A percentile compares a stretch with the other conserved stretches of the same genome.
Evolutionary conservation across 2,329 filamentous ascomycete species (phyloP).

Genomic region (Fusarium sterilihyphosum): DNA sequence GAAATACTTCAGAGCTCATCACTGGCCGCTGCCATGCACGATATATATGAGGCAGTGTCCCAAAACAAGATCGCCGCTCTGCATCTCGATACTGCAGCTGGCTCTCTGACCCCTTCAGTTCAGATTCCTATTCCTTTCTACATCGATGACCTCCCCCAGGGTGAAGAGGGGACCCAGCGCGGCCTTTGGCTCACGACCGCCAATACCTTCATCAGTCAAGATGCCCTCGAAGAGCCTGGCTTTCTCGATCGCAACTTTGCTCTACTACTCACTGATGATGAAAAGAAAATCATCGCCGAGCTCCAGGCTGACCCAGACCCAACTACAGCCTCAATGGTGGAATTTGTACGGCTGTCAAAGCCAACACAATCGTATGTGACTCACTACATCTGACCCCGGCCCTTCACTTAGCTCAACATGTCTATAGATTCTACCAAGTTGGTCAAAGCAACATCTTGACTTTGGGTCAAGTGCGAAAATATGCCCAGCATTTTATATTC

Average conservation of each 20-base stretch:
- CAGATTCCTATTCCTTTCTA: slow-evolving; percentile 75
- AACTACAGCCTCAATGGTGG: slow-evolving; percentile 79
- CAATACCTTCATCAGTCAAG: slow-evolving; percentile 76
- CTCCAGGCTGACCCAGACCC: slow-evolving; percentile 82
- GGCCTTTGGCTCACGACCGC: slow-evolving; percentile 90
- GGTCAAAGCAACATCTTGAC: slow-evolving; percentile 77
- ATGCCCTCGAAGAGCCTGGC: slow-evolving; percentile 71
- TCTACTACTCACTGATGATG: slow-evolving; percentile 84
- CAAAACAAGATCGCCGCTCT: slow-evolving; percentile 87
- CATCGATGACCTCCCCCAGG: slow-evolving; percentile 76
- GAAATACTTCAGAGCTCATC: slow-evolving; percentile 78
- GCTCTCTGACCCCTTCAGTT: slow-evolving; percentile 68
- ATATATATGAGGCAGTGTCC: slow-evolving; percentile 83
- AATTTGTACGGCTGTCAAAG: slow-evolving; percentile 80
- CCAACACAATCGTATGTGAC: slow-evolving; percentile 68
- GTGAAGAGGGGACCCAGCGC: slow-evolving; percentile 74
- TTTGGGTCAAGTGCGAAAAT: slow-evolving; percentile 82
- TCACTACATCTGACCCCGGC: not conserved
- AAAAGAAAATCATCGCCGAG: slow-evolving; percentile 76
- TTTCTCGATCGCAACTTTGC: slow-evolving; percentile 88
- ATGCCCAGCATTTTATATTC: slow-evolving; percentile 93
- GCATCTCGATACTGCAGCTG: slow-evolving; percentile 72
- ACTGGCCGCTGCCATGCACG: slow-evolving; percentile 82
- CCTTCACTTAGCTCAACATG: not conserved
- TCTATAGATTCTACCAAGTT: slow-evolving; percentile 71